Percentiles rank a stretch among this genome's conserved stretches.
Conservation (phyloP, 495 filamentous ascomycete genomes). For the Letharia columbiana region DNA sequence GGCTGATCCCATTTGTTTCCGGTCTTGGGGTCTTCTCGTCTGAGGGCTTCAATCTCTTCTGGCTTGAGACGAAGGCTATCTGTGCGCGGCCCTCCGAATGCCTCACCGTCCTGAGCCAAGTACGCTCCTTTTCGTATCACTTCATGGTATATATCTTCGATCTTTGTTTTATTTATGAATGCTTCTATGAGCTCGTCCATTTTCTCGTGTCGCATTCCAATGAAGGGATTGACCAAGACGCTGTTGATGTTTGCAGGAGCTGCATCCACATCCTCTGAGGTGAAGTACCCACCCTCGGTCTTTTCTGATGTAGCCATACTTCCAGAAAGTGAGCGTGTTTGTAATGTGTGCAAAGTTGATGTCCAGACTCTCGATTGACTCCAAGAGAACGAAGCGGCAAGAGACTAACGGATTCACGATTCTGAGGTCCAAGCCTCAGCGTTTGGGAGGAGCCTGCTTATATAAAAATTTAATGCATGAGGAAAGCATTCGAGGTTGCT, state of each 20-base stretch:
- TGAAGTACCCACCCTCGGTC: background rate
- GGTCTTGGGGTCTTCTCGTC: conserved; percentile 14
- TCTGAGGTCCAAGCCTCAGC: background rate
- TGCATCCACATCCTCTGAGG: conserved; percentile 7
- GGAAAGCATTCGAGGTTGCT: background rate
- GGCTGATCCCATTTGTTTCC: conserved; percentile 49
- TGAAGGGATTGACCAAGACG: conserved; percentile 19
- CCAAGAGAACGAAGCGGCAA: background rate
- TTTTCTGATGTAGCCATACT: conserved; percentile 8
- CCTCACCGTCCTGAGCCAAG: conserved; percentile 19
- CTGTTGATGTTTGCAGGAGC: conserved; percentile 15
- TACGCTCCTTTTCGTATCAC: conserved; percentile 21
- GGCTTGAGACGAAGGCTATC: conserved; percentile 14
- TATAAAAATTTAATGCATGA: background rate
- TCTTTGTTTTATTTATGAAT: conserved; percentile 18
- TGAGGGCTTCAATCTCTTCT: conserved; percentile 15
- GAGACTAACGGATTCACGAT: background rate
- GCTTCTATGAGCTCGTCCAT: conserved; percentile 16
- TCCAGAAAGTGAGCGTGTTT: background rate
- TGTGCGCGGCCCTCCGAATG: conserved; percentile 14
- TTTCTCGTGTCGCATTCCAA: conserved; percentile 13
- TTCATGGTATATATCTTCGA: conserved; percentile 17
- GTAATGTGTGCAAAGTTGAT: background rate
- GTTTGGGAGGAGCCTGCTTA: background rate
- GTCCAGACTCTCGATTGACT: background rate